These are phyloP conservation scores for Plectosphaerella cucumerina DNA, from an alignment of 2,329 filamentous ascomycete species.

Conservation along the genomic window DNA sequence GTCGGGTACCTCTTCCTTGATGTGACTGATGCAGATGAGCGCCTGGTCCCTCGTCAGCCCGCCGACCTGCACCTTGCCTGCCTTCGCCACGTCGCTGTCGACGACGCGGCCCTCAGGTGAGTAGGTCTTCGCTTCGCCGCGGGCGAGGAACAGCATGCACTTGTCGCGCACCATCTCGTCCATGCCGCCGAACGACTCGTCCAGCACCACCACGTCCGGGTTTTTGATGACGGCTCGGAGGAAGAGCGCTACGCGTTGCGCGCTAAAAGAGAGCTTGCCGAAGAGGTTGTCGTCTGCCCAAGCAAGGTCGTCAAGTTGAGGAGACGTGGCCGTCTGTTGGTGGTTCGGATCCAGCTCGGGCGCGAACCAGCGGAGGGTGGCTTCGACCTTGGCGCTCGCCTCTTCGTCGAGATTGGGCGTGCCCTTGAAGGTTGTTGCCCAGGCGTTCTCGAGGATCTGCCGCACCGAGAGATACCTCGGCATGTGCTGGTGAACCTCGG, in stretches of 20 bases:
- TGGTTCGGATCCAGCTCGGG: conserved; percentile 63
- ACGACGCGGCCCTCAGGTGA: conserved; percentile 31
- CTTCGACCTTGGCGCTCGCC: conserved; percentile 58
- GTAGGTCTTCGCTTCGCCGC: conserved; percentile 51
- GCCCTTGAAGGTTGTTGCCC: conserved; percentile 80
- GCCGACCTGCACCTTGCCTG: conserved; percentile 44
- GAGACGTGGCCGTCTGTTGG: conserved; percentile 11
- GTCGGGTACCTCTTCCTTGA: conserved; percentile 84
- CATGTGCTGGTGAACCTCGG: conserved; percentile 92
- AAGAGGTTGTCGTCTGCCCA: conserved; percentile 70
- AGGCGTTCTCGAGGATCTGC: conserved; percentile 77
- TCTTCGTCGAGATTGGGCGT: conserved; percentile 59
- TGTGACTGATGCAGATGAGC: conserved; percentile 87
- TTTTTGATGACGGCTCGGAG: conserved; percentile 76
- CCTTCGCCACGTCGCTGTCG: conserved; percentile 40
- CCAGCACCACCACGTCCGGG: conserved; percentile 77
- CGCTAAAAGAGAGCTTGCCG: conserved; percentile 71
- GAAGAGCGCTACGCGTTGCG: conserved; percentile 82
- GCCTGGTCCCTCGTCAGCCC: conserved; percentile 72
- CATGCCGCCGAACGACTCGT: conserved; percentile 87
- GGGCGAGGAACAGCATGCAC: conserved; percentile 74
- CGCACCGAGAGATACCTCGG: conserved; percentile 71
- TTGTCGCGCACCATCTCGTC: conserved; percentile 78
- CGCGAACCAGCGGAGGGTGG: conserved; percentile 72
- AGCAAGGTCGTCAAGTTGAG: conserved; percentile 25